Percentiles rank a stretch among this genome's conserved stretches.
phyloP scores from a whole-genome alignment of 2,329 filamentous ascomycete genomes.

The Epichloe glyceriae region DNA sequence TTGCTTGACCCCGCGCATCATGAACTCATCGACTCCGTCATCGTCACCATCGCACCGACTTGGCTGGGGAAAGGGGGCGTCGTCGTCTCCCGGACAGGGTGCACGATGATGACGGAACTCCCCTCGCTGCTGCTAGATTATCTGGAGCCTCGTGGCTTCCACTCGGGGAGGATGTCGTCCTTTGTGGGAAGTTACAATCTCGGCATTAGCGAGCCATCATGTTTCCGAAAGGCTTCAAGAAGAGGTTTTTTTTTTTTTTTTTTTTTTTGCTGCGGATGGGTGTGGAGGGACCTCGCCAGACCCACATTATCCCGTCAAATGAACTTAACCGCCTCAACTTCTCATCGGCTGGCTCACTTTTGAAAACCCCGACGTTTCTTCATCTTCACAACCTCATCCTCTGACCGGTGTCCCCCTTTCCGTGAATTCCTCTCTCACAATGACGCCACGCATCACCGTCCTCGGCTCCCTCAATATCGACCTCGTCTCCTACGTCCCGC shows the following conservation, averaged over 20 bases:
- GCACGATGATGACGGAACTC: constrained; percentile 33
- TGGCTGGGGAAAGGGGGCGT: constrained; percentile 83
- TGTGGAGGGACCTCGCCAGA: no score
- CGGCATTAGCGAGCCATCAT: not conserved
- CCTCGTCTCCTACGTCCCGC: constrained; percentile 75
- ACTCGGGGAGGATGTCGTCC: constrained; percentile 69
- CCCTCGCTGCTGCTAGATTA: constrained; percentile 51
- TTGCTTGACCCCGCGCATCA: constrained; percentile 52
- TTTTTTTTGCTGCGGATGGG: no score
- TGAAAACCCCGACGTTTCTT: no score
- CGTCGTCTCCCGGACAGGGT: constrained; percentile 57
- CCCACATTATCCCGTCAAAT: no score
- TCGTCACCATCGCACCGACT: constrained; percentile 79
- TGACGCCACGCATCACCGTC: constrained; percentile 50
- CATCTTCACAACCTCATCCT: no score
- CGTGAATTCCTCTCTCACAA: not conserved
- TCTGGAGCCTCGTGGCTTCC: constrained; percentile 59
- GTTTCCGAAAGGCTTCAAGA: no score
- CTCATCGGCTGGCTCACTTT: no score
- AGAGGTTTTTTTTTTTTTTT: no score
- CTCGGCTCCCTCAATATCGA: constrained; percentile 93
- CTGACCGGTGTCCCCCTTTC: no score
- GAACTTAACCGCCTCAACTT: no score
- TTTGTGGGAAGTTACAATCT: constrained; percentile 51
- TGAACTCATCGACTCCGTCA: constrained; percentile 58